These are phyloP conservation scores for Apophysomyces elegans DNA, from an alignment of 371 early-diverging fungal species.

Conservation along the genomic window DNA sequence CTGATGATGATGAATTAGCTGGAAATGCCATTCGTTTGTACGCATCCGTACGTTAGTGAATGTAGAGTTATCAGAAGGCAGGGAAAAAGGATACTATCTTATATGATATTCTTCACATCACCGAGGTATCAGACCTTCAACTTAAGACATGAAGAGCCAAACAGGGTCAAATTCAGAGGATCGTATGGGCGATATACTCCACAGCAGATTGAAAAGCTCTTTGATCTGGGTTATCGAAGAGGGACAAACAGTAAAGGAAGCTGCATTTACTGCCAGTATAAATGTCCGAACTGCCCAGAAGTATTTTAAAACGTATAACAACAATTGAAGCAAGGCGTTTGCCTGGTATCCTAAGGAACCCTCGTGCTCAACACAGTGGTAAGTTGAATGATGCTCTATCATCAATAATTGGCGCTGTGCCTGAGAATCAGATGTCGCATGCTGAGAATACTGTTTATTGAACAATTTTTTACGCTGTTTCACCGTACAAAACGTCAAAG, in stretches of 20 bases:
- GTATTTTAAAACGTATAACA: conserved; percentile 1
- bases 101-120: conserved; percentile 5
- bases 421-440: too few species aligned
- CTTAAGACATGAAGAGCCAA: conserved; percentile 5
- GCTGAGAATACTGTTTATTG: too few species aligned
- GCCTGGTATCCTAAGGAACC: conserved; percentile 10
- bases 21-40: background rate
- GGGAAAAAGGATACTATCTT: background rate
- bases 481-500: too few species aligned
- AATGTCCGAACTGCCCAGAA: conserved; percentile 19
- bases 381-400: conserved; percentile 12
- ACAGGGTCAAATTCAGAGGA: conserved; percentile 13
- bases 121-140: conserved; percentile 13
- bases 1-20: too few species aligned
- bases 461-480: too few species aligned
- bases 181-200: conserved; percentile 21
- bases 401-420: background rate
- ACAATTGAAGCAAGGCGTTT: conserved; percentile 15
- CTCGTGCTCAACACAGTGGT: conserved; percentile 13
- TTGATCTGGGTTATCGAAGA: conserved; percentile 27
- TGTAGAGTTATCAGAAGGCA: conserved; percentile 4
- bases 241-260: too few species aligned
- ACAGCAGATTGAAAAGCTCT: conserved; percentile 24
- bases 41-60: conserved; percentile 21
- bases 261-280: conserved; percentile 17